Percentiles rank a stretch among this genome's conserved stretches.
phyloP scores from a whole-genome alignment of 2,329 filamentous ascomycete species.

The Microcyclosporella mali region DNA sequence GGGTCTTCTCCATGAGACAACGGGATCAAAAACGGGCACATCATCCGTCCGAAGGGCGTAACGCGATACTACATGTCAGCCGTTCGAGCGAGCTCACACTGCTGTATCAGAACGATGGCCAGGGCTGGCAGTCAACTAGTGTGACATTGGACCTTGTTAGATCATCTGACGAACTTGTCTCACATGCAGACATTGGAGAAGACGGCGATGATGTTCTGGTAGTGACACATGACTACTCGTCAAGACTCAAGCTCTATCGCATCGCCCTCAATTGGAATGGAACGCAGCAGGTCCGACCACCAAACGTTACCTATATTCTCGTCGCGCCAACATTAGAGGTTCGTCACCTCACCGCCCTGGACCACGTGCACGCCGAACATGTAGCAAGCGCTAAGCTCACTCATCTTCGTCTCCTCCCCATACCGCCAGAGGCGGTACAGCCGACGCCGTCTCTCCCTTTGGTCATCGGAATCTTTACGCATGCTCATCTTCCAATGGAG shows the following conservation, averaged over 20 bases:
- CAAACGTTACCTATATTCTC: conserved; percentile 20
- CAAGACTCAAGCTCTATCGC: conserved; percentile 67
- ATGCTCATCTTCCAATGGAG: conserved; percentile 35
- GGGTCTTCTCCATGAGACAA: conserved; percentile 60
- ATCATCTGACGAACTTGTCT: conserved; percentile 59
- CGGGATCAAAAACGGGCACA: conserved; percentile 58
- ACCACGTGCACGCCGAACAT: conserved; percentile 24
- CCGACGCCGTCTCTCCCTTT: conserved; percentile 41
- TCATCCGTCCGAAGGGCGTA: conserved; percentile 65
- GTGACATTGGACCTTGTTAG: conserved; percentile 48
- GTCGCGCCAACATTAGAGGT: conserved; percentile 28
- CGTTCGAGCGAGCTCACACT: conserved; percentile 67
- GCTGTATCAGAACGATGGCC: conserved; percentile 69
- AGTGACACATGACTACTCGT: conserved; percentile 61
- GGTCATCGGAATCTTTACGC: conserved; percentile 66
- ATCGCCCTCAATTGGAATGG: conserved; percentile 69
- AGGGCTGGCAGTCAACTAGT: conserved; percentile 62
- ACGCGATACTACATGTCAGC: conserved; percentile 70
- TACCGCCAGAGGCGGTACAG: conserved; percentile 54
- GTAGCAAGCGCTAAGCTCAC: conserved; percentile 23
- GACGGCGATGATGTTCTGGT: conserved; percentile 54
- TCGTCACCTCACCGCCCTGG: conserved; percentile 23
- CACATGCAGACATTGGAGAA: conserved; percentile 65
- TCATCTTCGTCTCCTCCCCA: conserved; percentile 25
- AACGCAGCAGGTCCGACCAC: conserved; percentile 31